Percentiles rank a stretch among this genome's conserved stretches.
phyloP scores from a whole-genome alignment of 805 yeast genomes.

The Saccharomycopsis fibuligera region DNA sequence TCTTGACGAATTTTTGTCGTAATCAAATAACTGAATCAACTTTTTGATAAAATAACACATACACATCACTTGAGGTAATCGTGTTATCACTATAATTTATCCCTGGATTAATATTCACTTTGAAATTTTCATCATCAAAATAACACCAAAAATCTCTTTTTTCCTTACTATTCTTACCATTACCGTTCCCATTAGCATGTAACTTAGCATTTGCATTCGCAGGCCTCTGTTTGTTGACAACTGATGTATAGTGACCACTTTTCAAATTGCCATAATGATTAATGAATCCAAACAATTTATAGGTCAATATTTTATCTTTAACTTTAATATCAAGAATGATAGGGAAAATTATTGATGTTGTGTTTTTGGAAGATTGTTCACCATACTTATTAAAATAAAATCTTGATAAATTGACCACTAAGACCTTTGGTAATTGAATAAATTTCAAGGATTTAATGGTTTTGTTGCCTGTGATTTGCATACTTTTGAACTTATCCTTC shows the following conservation, averaged over 20 bases:
- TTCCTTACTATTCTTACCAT: not conserved
- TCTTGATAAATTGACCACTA: constrained; percentile 81
- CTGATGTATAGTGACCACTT: constrained; percentile 72
- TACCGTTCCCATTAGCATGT: constrained; percentile 13
- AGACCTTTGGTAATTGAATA: constrained; percentile 70
- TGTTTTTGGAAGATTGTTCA: constrained; percentile 36
- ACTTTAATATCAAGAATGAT: constrained; percentile 42
- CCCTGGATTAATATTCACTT: constrained; percentile 41
- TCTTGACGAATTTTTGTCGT: too few species aligned
- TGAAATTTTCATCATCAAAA: constrained; percentile 65
- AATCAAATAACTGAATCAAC: constrained; percentile 18
- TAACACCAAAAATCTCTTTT: constrained; percentile 54
- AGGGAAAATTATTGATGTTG: constrained; percentile 50
- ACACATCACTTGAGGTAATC: constrained; percentile 53
- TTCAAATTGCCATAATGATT: constrained; percentile 66
- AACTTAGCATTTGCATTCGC: constrained; percentile 25
- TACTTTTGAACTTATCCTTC: constrained; percentile 13
- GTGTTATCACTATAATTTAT: constrained; percentile 31
- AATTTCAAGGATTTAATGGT: constrained; percentile 70
- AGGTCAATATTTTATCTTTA: constrained; percentile 34
- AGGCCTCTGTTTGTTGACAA: constrained; percentile 43
- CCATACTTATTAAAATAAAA: constrained; percentile 50
- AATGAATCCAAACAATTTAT: constrained; percentile 55
- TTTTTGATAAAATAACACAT: constrained; percentile 59
- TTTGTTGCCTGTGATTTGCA: constrained; percentile 20